Base-by-base conservation (phyloP, 2,329 filamentous ascomycete species). In the Juglanconis juglandina region DNA sequence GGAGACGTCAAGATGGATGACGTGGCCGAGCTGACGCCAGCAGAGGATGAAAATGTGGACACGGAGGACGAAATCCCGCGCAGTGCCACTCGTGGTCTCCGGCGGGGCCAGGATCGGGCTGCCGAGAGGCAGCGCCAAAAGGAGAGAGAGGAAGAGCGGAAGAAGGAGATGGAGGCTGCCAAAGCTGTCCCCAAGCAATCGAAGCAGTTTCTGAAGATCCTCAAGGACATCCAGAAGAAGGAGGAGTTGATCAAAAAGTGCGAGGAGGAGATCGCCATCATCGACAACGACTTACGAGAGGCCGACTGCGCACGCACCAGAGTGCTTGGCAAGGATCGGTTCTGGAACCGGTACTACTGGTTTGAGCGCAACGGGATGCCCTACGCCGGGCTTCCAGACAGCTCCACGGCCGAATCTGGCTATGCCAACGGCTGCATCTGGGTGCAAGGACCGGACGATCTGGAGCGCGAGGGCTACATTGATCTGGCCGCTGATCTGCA, bases 311-410 rank as follows among this genome's bases (percentile, higher is more conserved):
- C 93, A 41, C 88, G 95, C 63, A 96, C 93, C 17, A 88, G 91
- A 64, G 87, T 94, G 17, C 81, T 99, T 33, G 95, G 95, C 62
- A 94, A 95, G 72, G 95, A 99, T 75, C 87, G 95, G 49, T 99
- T 96, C 80, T 96, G 94, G 87, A 98, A 99, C 75, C 87, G 94
- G 57, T 99, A 98, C 75, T 98, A 96, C 80, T 99, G 95, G 94
- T 97, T 98, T 73, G 95, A 99, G 76, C 89, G 94, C 64, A 99
- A 98, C 70, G 95, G 93, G 32, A 98, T 98, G 93, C 95, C 95
- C 0, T 96, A 94, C 69, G 92, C 84, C 37, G 95, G 95, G 4
- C 81, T 97, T 58, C 93, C 93, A 0, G 86, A 84, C 65, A 96
- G 92, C 73, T 97, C 93, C 14, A 98, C 94, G 1, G 90, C 92